These are phyloP conservation scores for Boletus rubropictus DNA, from an alignment of 768 basidiomycete genomes.

Conservation along the genomic window DNA sequence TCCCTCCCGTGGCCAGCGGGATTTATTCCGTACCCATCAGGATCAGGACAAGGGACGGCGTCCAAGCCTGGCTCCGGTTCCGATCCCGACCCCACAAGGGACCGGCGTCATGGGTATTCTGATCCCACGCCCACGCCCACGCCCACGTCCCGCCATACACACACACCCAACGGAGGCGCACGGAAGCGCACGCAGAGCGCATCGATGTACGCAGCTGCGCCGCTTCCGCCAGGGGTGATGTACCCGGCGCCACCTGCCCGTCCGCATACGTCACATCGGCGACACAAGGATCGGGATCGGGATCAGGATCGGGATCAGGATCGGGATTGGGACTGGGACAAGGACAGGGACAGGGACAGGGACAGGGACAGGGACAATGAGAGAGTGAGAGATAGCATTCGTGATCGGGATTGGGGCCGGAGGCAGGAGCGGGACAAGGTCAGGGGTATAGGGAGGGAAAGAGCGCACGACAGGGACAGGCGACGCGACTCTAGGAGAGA, in stretches of 20 bases:
- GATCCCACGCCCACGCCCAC: background rate
- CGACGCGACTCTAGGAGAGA: background rate
- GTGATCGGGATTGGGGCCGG: constrained; percentile 1
- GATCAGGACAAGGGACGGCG: background rate
- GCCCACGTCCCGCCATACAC: background rate
- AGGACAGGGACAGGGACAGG: background rate
- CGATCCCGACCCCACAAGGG: background rate
- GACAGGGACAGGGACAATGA: background rate
- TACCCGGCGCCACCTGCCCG: constrained; percentile 27
- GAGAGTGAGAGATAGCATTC: background rate
- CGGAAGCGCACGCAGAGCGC: constrained; percentile 14
- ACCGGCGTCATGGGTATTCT: constrained; percentile 1
- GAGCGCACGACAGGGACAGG: background rate
- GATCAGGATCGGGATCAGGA: background rate
- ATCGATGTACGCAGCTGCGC: constrained; percentile 23
- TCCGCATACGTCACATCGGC: constrained; percentile 21
- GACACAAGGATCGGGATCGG: background rate
- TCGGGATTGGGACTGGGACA: background rate
- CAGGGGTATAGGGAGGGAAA: background rate
- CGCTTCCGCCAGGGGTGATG: constrained; percentile 22
- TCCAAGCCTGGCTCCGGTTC: background rate
- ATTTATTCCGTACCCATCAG: constrained; percentile 12
- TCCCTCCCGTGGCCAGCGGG: constrained; percentile 14
- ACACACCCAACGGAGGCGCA: background rate
- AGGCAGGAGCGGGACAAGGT: background rate